phyloP scores from a whole-genome alignment of 371 early-diverging fungal genomes.

The Mortierella sp. region DNA sequence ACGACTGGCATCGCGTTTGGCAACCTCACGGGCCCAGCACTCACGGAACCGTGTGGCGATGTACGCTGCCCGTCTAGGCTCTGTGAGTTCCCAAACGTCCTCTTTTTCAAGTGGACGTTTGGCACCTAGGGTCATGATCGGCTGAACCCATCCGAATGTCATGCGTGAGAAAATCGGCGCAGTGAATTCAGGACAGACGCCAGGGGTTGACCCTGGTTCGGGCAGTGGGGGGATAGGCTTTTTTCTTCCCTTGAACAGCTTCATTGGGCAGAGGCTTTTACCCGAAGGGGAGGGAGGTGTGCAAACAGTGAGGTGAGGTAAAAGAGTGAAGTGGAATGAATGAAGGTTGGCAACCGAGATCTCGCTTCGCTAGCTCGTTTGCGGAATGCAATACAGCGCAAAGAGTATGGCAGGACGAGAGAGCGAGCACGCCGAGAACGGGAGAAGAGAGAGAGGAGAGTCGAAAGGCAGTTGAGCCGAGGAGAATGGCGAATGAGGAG shows the following conservation, averaged over 20 bases:
- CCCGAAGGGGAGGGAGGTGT: background rate
- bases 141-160: slow-evolving; percentile 54
- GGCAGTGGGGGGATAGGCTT: slow-evolving; percentile 35
- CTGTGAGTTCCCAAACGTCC: slow-evolving; percentile 54
- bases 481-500: no score
- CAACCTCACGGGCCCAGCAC: slow-evolving; percentile 48
- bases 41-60: slow-evolving; percentile 40
- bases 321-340: background rate
- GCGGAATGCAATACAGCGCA: no score
- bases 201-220: slow-evolving; percentile 35
- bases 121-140: slow-evolving; percentile 53
- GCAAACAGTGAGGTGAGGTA: background rate
- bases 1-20: slow-evolving; percentile 15
- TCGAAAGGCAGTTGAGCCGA: no score
- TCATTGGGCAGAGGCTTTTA: no score
- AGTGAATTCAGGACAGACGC: slow-evolving; percentile 47
- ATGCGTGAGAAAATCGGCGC: slow-evolving; percentile 48
- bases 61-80: slow-evolving; percentile 36
- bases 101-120: slow-evolving; percentile 57
- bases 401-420: no score
- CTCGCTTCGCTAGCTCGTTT: no score
- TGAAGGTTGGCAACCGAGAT: no score
- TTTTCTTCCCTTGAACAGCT: slow-evolving; percentile 7
- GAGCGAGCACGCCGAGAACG: no score
- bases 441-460: no score